Evolutionary conservation across 495 filamentous ascomycete genomes (phyloP), one percentile per base, ranked within the genome.

Genomic region (Penicillium roqueforti): DNA sequence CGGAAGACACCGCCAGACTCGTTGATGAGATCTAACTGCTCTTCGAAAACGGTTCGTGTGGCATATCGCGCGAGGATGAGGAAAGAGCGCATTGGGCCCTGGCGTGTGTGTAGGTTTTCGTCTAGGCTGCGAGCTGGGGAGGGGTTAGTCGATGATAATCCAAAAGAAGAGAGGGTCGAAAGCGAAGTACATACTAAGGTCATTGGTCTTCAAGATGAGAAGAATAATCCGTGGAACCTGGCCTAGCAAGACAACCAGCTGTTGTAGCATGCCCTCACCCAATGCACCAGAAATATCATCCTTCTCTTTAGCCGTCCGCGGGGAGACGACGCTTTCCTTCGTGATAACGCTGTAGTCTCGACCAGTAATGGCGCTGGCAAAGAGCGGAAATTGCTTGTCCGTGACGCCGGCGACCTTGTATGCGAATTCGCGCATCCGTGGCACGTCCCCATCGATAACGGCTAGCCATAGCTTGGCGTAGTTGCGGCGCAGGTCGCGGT

Each of bases 381-480:
- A 99, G 25, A 97, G 77, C 1, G 89, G 90, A 67, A 99, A 99
- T 63, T 97, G 87, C 56, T 92, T 89, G 54, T 97, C 91, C 6
- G 76, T 87, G 43, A 97, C 82, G 26, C 90, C 91, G 3, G 92
- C 95, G 11, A 97, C 91, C 63, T 92, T 87, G 57, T 84, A 76
- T 1, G 92, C 88, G 67, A 95, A 95, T 55, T 87, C 84, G 52
- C 91, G 86, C 92, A 97, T 97, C 18, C 75, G 75, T 2, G 77
- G 69, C 64, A 95, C 84, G 55, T 97, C 87, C 0, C 86, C 84
- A 56, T 97, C 88, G 48, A 99, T 87, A 14, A 99, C 88, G 1
- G 95, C 91, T 1, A 99, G 81, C 95, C 95, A 99, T 60, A 99
- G 83, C 71, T 97, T 96, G 37, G 95, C 95, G 67, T 99, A 99